A percentile compares a stretch with the other conserved stretches of the same genome.
phyloP scores from a whole-genome alignment of 140 eudicot species.

The Stevia rebaudiana region DNA sequence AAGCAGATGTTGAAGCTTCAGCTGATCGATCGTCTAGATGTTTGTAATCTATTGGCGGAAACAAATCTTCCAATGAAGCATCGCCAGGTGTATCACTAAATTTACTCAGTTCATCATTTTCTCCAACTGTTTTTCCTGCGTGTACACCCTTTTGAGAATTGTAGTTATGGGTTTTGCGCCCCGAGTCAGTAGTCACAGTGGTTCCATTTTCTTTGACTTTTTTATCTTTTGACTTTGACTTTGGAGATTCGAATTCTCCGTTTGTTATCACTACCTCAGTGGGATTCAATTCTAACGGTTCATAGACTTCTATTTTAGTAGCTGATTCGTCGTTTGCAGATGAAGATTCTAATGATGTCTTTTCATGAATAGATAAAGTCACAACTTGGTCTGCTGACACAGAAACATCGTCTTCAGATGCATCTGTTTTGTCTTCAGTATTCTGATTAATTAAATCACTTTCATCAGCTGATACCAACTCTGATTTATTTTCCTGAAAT shows the following conservation, averaged over 20 bases:
- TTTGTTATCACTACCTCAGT: conserved; percentile 35
- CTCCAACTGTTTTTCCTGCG: conserved; percentile 37
- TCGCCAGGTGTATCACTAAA: conserved; percentile 97
- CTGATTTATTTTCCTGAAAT: conserved; percentile 49
- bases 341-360: conserved; percentile 25
- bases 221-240: conserved; percentile 33
- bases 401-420: conserved; percentile 35
- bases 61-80: conserved; percentile 90
- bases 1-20: conserved; percentile 78
- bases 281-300: conserved; percentile 22
- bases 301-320: conserved; percentile 30
- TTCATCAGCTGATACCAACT: conserved; percentile 37
- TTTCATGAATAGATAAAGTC: conserved; percentile 59
- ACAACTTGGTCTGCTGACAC: conserved; percentile 56
- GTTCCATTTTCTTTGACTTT: conserved; percentile 51
- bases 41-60: conserved; percentile 55
- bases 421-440: conserved; percentile 43
- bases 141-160: conserved; percentile 53
- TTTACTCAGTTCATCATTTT: conserved; percentile 77
- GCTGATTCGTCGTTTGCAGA: conserved; percentile 30
- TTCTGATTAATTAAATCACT: conserved; percentile 20
- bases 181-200: conserved; percentile 40
- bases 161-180: conserved; percentile 43
- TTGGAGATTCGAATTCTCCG: conserved; percentile 48
- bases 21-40: conserved; percentile 43